These are phyloP conservation scores for Leptomonas pyrrhocoris DNA, from an alignment of 208 protist species.

Conservation along the genomic window DNA sequence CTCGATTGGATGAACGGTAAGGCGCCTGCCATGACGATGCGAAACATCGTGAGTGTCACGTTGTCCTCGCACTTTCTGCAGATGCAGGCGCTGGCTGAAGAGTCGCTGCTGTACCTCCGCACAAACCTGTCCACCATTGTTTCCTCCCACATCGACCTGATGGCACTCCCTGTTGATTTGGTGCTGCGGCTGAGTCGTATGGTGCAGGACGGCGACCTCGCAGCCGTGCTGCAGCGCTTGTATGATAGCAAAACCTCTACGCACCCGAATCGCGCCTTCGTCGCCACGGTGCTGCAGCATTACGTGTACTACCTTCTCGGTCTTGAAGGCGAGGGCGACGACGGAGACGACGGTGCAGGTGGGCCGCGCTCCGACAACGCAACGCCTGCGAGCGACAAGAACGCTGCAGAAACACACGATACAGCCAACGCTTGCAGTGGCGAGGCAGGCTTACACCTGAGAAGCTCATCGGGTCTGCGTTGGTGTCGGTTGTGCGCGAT, in stretches of 20 bases:
- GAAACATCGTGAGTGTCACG: slow-evolving; percentile 68
- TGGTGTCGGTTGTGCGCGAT: slow-evolving; percentile 73
- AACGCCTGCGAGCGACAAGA: background rate
- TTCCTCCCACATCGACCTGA: slow-evolving; percentile 64
- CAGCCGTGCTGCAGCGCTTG: slow-evolving; percentile 46
- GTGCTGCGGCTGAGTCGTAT: slow-evolving; percentile 51
- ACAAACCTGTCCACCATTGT: slow-evolving; percentile 61
- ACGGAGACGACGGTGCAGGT: background rate
- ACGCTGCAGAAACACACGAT: background rate
- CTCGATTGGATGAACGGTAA: slow-evolving; percentile 55
- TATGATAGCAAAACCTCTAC: slow-evolving; percentile 37
- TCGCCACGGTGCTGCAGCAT: slow-evolving; percentile 64
- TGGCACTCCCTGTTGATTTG: slow-evolving; percentile 55
- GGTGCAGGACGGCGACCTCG: slow-evolving; percentile 54
- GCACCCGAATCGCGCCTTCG: slow-evolving; percentile 61
- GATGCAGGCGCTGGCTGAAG: slow-evolving; percentile 65
- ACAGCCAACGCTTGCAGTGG: background rate
- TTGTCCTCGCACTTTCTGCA: slow-evolving; percentile 74
- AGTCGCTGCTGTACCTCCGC: slow-evolving; percentile 58
- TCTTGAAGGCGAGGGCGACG: slow-evolving; percentile 2
- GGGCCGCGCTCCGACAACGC: background rate
- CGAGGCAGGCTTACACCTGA: slow-evolving; percentile 1
- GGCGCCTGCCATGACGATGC: slow-evolving; percentile 38
- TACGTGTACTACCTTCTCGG: slow-evolving; percentile 47
- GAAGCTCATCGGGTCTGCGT: slow-evolving; percentile 30